Evolutionary conservation across 768 basidiomycete genomes (phyloP), one percentile per base, ranked within the genome.

Genomic region (Boletus coccyginus): DNA sequence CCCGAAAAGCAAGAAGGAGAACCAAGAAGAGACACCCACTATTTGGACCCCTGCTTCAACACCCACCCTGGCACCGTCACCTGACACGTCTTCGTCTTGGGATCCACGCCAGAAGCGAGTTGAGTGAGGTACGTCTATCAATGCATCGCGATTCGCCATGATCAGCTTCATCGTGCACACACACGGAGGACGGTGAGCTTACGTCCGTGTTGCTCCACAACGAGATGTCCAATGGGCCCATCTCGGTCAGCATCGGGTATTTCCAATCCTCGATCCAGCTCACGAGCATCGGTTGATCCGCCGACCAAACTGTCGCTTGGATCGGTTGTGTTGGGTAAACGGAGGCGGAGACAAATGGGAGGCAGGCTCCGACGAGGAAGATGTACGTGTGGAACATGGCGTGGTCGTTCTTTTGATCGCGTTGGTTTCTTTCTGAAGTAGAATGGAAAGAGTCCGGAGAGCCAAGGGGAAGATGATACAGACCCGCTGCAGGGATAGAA

Each of bases 311-410:
- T 0, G 83, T 81, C 19, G 64, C 70, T 33, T 78, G 69, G 16
- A 78, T 57, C 5, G 85, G 85, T 16, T 74, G 65, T 0, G 80
- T 85, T 1, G 82, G 79, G 56, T 81, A 85, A 27, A 86, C 65
- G 8, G 74, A 74, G 29, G 74, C 77, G 14, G 58, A 46, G 46
- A 52, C 68, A 16, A 59, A 46, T 2, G 61, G 47, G 41, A 70
- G 47, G 19, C 17, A 46, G 32, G 42, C 50, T 21, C 46, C 44
- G n/a, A 42, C 13, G 40, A 60, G 17, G 33, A 59, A 32, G 5
- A 38, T 19, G 29, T 56, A 46, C 16, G 41, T 33, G 17, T 53
- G 50, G 21, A 59, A 52, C 61, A 57, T 60, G 56, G 24, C 32
- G 54, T 44, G 13, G 17, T 43, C 21, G 40, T 38, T 35, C 27